Evolutionary conservation across 805 yeast species (phyloP), one percentile per base, ranked within the genome.

Genomic region (Tetrapisispora fleetii): DNA sequence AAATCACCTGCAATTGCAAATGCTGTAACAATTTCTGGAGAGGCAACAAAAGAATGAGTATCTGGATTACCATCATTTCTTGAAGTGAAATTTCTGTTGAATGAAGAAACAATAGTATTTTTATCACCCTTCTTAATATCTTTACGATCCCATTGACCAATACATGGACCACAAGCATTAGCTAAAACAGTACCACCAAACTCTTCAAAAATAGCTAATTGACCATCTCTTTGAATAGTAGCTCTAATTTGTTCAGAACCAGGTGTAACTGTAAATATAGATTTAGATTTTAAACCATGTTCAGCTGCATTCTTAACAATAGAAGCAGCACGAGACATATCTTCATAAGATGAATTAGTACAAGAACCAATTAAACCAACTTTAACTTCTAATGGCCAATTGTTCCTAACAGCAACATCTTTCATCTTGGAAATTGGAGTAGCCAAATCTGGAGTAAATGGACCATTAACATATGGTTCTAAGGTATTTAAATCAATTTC

Each of bases 231-330:
- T 67, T 84, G 96, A 68, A 91, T 91, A 56, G 98, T 91, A 56
- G 98, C 97, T 75, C 98, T 86, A 58, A 91, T 85, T 75, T 91
- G 97, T 76, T 91, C 98, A 50, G 96, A 87, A 72, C 98, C 98
- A 64, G 98, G 98, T 43, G 97, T 87, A 54, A 91, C 95, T 57
- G 91, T 85, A 78, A 81, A 91, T 60, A 89, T 80, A 53, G 95
- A 75, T 78, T 89, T 91, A 54, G 98, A 80, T 73, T 86, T 88
- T 64, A 91, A 77, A 54, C 98, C 99, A 65, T 81, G 95, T 50
- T 75, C 67, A 67, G 85, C 90, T 54, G 99, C 99, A 67, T 93
- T 95, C 62, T 78, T 76, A 65, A 90, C 86, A 63, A 91, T 83
- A 55, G 95, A 86, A 53, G 91, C 96, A 44, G 97, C 87, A 73